Percentiles rank a stretch among this genome's conserved stretches.
phyloP scores from a whole-genome alignment of 2,329 filamentous ascomycete species.

The Pestalotiopsis sp. region DNA sequence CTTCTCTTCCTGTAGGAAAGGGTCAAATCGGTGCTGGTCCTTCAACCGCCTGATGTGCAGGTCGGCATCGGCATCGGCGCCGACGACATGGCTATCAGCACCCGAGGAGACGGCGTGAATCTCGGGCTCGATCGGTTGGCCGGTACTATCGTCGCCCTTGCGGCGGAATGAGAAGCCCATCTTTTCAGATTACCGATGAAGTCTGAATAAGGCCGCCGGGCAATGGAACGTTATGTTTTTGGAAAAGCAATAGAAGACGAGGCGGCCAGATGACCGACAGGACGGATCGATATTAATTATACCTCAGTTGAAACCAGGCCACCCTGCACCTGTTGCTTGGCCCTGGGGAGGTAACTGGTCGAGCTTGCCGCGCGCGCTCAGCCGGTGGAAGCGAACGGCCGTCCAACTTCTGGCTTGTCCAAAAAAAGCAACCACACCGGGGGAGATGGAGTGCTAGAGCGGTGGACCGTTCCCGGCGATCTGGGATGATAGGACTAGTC shows the following conservation, averaged over 20 bases:
- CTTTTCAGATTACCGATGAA: background rate
- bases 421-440: background rate
- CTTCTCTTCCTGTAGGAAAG: constrained; percentile 54
- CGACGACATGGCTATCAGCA: background rate
- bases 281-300: constrained; percentile 4
- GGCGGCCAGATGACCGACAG: background rate
- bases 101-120: background rate
- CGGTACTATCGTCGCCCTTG: background rate
- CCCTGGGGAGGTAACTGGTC: background rate
- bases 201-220: background rate
- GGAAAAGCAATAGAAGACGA: background rate
- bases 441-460: background rate
- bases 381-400: background rate
- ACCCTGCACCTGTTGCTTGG: background rate
- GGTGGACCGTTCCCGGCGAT: constrained; percentile 1
- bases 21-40: constrained; percentile 10
- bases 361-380: background rate
- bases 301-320: background rate
- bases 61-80: background rate
- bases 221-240: background rate
- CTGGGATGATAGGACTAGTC: background rate
- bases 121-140: background rate
- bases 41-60: constrained; percentile 3
- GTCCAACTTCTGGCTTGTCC: background rate
- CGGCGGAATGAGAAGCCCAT: constrained; percentile 10